Evolutionary conservation across 2,329 filamentous ascomycete genomes (phyloP).

Genomic region (Cladophialophora bantiana): DNA sequence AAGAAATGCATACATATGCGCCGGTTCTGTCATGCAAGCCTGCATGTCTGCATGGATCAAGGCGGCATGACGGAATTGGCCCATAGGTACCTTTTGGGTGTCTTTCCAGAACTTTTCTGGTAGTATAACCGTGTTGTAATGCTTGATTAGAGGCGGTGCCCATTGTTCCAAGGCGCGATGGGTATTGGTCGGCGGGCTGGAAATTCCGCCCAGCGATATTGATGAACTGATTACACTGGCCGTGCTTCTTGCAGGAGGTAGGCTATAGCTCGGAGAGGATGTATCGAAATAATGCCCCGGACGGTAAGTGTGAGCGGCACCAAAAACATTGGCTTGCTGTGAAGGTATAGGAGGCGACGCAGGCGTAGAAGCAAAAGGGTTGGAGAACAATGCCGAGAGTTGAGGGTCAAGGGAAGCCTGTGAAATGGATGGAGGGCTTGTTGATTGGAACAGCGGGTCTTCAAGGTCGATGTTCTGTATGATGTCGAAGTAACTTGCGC

Average conservation of each 20-base stretch:
- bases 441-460: constrained; percentile 24
- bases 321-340: constrained; percentile 14
- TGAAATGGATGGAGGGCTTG: constrained; percentile 18
- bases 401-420: constrained; percentile 27
- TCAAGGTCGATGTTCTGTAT: constrained; percentile 26
- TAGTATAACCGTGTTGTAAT: constrained; percentile 34
- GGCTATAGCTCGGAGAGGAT: constrained; percentile 11
- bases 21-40: constrained; percentile 33
- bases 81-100: constrained; percentile 27
- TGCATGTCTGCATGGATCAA: constrained; percentile 37
- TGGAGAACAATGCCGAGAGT: constrained; percentile 26
- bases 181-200: constrained; percentile 17
- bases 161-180: constrained; percentile 31
- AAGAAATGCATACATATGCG: constrained; percentile 37
- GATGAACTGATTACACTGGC: constrained; percentile 9
- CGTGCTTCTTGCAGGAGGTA: constrained; percentile 4
- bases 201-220: constrained; percentile 10
- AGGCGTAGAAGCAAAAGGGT: constrained; percentile 25
- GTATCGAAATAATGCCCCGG: constrained; percentile 26
- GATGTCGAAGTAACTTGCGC: constrained; percentile 24
- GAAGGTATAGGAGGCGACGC: constrained; percentile 13
- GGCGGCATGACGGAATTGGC: constrained; percentile 32
- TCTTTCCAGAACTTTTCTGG: constrained; percentile 37
- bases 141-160: constrained; percentile 34
- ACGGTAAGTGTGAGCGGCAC: constrained; percentile 21